Conservation (phyloP, 108 stramenopile species). For the Fistulifera solaris region DNA sequence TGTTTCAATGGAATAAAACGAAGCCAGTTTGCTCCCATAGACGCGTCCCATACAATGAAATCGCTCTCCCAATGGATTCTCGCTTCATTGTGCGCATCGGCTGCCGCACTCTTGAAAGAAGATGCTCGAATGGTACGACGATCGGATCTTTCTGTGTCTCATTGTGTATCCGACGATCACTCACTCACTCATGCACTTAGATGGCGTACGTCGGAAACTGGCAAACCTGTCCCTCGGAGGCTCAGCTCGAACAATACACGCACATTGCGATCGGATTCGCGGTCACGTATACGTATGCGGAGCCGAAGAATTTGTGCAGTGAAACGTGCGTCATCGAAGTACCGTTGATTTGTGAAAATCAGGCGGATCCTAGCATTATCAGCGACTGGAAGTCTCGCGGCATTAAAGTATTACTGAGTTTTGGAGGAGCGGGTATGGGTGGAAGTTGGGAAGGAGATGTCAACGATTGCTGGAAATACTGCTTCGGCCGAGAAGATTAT, state of each 20-base stretch:
- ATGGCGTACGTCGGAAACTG: conserved; percentile 59
- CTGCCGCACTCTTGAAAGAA: too few relatives aligned
- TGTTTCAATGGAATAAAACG: too few relatives aligned
- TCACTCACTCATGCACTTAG: neutral
- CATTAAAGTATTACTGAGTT: conserved; percentile 55
- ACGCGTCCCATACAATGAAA: too few relatives aligned
- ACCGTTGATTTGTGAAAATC: conserved; percentile 34
- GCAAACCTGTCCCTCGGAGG: conserved; percentile 42
- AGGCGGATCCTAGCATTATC: conserved; percentile 20
- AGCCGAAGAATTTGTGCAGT: conserved; percentile 26
- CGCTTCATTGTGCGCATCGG: too few relatives aligned
- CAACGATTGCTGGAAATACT: conserved; percentile 70
- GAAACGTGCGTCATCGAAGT: conserved; percentile 26
- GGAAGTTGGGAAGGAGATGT: conserved; percentile 31
- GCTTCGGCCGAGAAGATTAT: conserved; percentile 41
- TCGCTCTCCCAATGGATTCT: too few relatives aligned
- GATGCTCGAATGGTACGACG: too few relatives aligned
- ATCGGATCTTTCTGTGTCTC: too few relatives aligned
- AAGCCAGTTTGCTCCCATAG: too few relatives aligned
- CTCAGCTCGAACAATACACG: conserved; percentile 35
- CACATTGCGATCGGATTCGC: conserved; percentile 53
- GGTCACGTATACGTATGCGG: conserved; percentile 34
- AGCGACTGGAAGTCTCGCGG: conserved; percentile 28
- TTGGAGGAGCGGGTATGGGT: conserved; percentile 66
- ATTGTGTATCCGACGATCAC: too few relatives aligned